Conservation (phyloP, 176 grass and related monocot species). For the Phragmites australis region DNA sequence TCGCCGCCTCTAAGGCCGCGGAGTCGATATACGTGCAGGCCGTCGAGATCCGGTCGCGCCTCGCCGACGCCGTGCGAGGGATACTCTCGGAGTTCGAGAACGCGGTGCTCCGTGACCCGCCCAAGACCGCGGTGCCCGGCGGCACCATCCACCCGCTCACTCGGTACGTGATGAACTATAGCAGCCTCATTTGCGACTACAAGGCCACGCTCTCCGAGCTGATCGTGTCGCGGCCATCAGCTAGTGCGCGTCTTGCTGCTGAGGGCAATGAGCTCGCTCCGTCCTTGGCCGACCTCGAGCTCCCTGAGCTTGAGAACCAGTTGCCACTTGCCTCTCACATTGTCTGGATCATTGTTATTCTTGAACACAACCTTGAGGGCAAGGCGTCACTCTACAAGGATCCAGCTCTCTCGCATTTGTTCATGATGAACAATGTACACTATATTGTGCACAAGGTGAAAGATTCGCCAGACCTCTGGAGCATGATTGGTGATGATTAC, state of each 20-base stretch:
- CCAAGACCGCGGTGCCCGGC: constrained; percentile 66
- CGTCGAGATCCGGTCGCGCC: constrained; percentile 75
- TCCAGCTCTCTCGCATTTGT: constrained; percentile 62
- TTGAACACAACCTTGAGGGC: constrained; percentile 76
- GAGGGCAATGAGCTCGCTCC: constrained; percentile 51
- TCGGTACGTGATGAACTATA: constrained; percentile 96
- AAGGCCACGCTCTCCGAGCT: constrained; percentile 71
- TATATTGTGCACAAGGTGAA: constrained; percentile 96
- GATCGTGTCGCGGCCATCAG: constrained; percentile 66
- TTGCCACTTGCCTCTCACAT: constrained; percentile 66
- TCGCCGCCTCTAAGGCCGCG: constrained; percentile 66
- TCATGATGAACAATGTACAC: constrained; percentile 94
- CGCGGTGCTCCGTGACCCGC: constrained; percentile 86
- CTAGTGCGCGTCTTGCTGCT: constrained; percentile 48
- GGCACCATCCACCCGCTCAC: constrained; percentile 92
- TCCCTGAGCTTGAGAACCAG: constrained; percentile 75
- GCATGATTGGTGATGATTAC: constrained; percentile 81
- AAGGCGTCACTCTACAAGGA: constrained; percentile 85
- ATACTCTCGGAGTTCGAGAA: constrained; percentile 98
- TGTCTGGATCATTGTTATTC: constrained; percentile 86
- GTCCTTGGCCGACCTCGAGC: constrained; percentile 58
- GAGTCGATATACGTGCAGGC: constrained; percentile 81
- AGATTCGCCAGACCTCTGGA: constrained; percentile 67
- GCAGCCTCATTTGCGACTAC: constrained; percentile 87
- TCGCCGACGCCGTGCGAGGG: constrained; percentile 83